A percentile compares a stretch with the other conserved stretches of the same genome.
Evolutionary conservation across 768 basidiomycete species (phyloP).

Genomic region (Xerocomellus intermedius): DNA sequence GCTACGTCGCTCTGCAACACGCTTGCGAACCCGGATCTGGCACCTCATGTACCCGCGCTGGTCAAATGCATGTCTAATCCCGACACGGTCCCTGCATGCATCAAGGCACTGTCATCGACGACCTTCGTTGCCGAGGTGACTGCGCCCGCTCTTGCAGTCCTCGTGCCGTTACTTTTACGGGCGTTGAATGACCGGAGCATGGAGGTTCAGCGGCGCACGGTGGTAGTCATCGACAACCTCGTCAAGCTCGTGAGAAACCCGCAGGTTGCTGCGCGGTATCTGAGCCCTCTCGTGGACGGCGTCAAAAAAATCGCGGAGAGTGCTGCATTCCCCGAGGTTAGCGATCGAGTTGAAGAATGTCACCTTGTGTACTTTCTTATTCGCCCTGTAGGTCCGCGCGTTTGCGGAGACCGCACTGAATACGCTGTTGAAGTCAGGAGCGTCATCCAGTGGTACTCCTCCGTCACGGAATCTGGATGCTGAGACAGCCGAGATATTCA

Average conservation of each 20-base stretch:
- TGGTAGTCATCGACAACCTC: constrained; percentile 93
- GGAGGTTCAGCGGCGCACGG: constrained; percentile 92
- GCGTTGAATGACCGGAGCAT: constrained; percentile 94
- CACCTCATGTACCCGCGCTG: constrained; percentile 82
- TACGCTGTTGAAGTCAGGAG: constrained; percentile 81
- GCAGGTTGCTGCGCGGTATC: constrained; percentile 83
- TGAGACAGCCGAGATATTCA: constrained; percentile 57
- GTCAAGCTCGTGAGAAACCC: constrained; percentile 96
- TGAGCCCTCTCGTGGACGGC: constrained; percentile 84
- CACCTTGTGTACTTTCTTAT: constrained; percentile 13
- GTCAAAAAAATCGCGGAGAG: constrained; percentile 86
- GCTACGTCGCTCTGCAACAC: constrained; percentile 87
- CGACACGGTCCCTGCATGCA: constrained; percentile 82
- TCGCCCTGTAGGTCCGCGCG: constrained; percentile 68
- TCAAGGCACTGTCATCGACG: constrained; percentile 92
- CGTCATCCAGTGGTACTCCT: constrained; percentile 69
- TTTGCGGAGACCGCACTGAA: constrained; percentile 82
- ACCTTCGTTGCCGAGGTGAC: constrained; percentile 98
- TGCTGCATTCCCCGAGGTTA: constrained; percentile 93
- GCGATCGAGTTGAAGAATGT: constrained; percentile 16
- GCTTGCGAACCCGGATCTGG: constrained; percentile 89
- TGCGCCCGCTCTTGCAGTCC: constrained; percentile 92
- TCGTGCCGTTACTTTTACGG: constrained; percentile 87
- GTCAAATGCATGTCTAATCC: constrained; percentile 96
- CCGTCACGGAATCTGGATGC: constrained; percentile 67